Evolutionary conservation across 495 filamentous ascomycete species (phyloP).

Genomic region (Xylaria acuta): DNA sequence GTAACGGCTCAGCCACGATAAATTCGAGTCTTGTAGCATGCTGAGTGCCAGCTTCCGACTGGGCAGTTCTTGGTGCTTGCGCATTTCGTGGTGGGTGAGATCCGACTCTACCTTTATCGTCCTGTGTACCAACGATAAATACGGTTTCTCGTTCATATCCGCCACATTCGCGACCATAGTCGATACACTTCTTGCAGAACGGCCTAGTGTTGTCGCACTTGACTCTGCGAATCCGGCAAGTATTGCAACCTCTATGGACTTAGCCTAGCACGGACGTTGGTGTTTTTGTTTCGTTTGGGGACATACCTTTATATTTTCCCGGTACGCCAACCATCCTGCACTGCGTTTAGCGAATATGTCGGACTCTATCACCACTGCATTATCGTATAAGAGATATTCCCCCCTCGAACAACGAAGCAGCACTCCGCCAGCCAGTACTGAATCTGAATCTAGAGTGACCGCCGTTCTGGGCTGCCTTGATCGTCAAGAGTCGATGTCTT

Average conservation of each 20-base stretch:
- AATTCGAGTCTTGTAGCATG: constrained; percentile 34
- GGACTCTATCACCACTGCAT: constrained; percentile 8
- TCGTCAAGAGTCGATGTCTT: background rate
- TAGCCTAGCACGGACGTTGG: background rate
- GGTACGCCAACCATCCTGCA: constrained; percentile 52
- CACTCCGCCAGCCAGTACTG: background rate
- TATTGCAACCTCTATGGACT: constrained; percentile 44
- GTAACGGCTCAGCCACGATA: constrained; percentile 41
- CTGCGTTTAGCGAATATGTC: background rate
- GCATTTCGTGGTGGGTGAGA: constrained; percentile 52
- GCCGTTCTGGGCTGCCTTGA: background rate
- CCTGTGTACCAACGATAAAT: constrained; percentile 55
- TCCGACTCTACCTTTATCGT: constrained; percentile 52
- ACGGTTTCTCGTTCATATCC: constrained; percentile 65
- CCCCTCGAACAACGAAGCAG: background rate
- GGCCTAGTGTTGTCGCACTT: constrained; percentile 68
- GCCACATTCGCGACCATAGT: constrained; percentile 66
- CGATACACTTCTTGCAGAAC: constrained; percentile 66
- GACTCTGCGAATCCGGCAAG: constrained; percentile 50
- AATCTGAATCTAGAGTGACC: background rate
- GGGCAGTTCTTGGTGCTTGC: constrained; percentile 40
- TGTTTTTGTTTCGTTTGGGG: background rate
- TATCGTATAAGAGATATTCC: background rate
- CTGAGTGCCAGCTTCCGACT: constrained; percentile 28
- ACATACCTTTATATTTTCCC: constrained; percentile 52